Conservation (phyloP, 371 early-diverging fungal genomes). For the Haplosporangium sp. region DNA sequence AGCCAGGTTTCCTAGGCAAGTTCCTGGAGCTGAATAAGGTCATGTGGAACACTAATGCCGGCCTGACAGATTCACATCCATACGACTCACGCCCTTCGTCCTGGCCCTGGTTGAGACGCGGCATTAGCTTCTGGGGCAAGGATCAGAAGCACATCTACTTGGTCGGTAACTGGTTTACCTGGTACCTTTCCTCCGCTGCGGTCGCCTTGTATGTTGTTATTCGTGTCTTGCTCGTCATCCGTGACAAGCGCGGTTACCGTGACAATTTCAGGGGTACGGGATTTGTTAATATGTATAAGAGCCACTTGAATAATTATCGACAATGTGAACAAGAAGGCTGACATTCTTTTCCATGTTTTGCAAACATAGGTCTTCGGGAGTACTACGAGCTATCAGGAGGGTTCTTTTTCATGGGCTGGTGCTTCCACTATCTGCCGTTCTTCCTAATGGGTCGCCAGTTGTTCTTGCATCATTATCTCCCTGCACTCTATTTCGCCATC, state of each 20-base stretch:
- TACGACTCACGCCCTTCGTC: slow-evolving; percentile 82
- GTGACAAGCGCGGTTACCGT: slow-evolving; percentile 75
- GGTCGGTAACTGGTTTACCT: slow-evolving; percentile 93
- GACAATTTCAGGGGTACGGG: slow-evolving; percentile 64
- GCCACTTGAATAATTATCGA: not conserved
- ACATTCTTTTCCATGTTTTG: not conserved
- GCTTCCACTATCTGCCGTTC: slow-evolving; percentile 92
- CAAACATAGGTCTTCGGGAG: slow-evolving; percentile 59
- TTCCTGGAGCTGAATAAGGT: slow-evolving; percentile 87
- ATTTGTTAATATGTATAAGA: too few species aligned
- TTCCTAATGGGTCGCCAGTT: slow-evolving; percentile 91
- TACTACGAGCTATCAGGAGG: slow-evolving; percentile 69
- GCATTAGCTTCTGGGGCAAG: slow-evolving; percentile 91
- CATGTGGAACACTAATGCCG: slow-evolving; percentile 92
- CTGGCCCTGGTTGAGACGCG: slow-evolving; percentile 89
- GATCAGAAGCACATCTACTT: slow-evolving; percentile 87
- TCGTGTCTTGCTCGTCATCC: slow-evolving; percentile 61
- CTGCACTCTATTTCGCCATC: slow-evolving; percentile 84
- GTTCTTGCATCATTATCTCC: slow-evolving; percentile 96
- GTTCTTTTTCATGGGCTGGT: slow-evolving; percentile 86
- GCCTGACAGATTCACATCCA: slow-evolving; percentile 89
- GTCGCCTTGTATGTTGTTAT: slow-evolving; percentile 61
- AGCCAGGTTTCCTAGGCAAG: slow-evolving; percentile 81
- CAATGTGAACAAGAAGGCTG: too few species aligned
- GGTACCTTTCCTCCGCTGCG: slow-evolving; percentile 77